A percentile compares a stretch with the other conserved stretches of the same genome.
Conservation (phyloP, 257 asterid species). For the Solanum ossicruentum region DNA sequence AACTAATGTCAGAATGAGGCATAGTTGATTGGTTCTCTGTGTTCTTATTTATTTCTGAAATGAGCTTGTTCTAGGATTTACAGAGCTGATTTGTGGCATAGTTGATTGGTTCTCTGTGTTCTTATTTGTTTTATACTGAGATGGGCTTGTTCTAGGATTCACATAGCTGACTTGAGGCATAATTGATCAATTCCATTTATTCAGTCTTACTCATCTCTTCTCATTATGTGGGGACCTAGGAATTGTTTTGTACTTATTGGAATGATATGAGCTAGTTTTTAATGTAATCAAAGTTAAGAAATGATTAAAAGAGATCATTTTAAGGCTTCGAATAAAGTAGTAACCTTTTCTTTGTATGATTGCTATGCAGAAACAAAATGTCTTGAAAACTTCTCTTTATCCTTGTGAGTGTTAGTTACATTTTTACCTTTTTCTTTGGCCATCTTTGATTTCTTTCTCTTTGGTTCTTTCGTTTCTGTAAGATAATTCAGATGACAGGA, state of each 20-base stretch:
- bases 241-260: neutral
- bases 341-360: neutral
- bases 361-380: neutral
- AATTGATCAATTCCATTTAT: neutral
- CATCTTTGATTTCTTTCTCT: neutral
- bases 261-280: neutral
- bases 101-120: neutral
- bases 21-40: neutral
- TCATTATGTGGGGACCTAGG: neutral
- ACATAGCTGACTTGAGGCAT: neutral
- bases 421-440: neutral
- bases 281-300: neutral
- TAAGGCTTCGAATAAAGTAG: neutral
- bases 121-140: neutral
- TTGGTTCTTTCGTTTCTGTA: neutral
- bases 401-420: neutral
- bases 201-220: neutral
- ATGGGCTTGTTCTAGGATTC: neutral
- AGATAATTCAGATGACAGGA: neutral
- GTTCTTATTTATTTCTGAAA: neutral
- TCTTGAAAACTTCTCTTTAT: neutral
- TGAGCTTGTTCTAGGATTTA: too few relatives aligned
- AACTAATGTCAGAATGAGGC: neutral
- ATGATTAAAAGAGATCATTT: neutral
- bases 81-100: too few relatives aligned